Conservation (phyloP, 2,329 filamentous ascomycete species). For the Fusarium illudens region DNA sequence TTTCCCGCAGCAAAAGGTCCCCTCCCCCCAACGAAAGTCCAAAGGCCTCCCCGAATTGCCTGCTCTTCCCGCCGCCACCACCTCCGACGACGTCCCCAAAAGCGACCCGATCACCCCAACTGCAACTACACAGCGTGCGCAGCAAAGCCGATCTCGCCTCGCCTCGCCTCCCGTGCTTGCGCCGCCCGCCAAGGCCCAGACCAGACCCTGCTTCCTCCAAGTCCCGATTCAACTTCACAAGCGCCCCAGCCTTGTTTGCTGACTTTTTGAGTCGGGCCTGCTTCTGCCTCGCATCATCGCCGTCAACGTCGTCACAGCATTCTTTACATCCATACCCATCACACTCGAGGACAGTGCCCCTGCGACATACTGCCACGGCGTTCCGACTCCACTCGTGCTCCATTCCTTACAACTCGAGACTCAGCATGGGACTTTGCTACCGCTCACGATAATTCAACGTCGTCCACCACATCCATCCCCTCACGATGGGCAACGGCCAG, state of each 20-base stretch:
- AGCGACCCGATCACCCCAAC: constrained; percentile 22
- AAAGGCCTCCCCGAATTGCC: constrained; percentile 18
- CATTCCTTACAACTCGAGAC: constrained; percentile 35
- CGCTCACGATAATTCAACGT: constrained; percentile 43
- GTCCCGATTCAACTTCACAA: constrained; percentile 36
- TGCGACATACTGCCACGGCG: constrained; percentile 33
- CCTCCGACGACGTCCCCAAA: constrained; percentile 27
- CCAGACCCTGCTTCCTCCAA: constrained; percentile 35
- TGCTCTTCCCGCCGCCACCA: constrained; percentile 30
- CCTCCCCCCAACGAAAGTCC: constrained; percentile 22
- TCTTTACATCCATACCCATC: constrained; percentile 5
- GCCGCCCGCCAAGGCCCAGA: constrained; percentile 36
- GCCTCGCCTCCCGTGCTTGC: constrained; percentile 37
- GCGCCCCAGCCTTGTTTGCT: constrained; percentile 36
- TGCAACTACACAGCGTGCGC: constrained; percentile 23
- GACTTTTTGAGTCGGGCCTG: constrained; percentile 32
- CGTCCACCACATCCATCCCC: constrained; percentile 39
- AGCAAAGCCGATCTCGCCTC: constrained; percentile 34
- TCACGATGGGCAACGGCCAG: constrained; percentile 88
- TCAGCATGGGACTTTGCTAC: constrained; percentile 44
- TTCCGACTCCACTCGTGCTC: constrained; percentile 37
- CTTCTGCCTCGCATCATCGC: constrained; percentile 26
- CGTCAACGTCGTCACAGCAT: constrained; percentile 4
- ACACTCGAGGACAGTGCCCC: constrained; percentile 30
- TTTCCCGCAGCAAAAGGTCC: constrained; percentile 32